phyloP scores from a whole-genome alignment of 306 rosid genomes.

The Carpinus fangiana region DNA sequence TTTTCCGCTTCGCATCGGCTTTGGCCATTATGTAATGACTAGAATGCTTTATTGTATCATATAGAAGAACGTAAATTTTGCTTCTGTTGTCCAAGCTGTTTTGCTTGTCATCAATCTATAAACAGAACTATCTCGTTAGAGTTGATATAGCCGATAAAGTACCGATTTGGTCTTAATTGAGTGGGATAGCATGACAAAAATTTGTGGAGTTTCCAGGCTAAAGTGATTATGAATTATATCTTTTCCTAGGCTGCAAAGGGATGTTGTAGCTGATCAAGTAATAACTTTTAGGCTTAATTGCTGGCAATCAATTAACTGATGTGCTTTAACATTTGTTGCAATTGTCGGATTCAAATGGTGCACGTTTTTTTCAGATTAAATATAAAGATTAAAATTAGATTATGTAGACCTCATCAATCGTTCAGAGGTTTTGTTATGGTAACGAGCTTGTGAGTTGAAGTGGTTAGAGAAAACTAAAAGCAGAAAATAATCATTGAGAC shows the following conservation, averaged over 20 bases:
- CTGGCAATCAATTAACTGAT: too few species aligned
- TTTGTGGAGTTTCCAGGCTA: neutral
- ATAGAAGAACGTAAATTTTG: conserved; percentile 20
- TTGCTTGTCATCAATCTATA: neutral
- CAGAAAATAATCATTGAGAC: neutral
- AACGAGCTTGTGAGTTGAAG: too few species aligned
- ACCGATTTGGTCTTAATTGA: neutral
- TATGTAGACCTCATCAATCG: neutral
- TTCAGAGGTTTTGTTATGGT: neutral
- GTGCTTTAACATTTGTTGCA: neutral
- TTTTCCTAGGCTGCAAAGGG: neutral
- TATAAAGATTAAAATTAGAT: too few species aligned
- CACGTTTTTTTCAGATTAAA: too few species aligned
- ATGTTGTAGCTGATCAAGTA: neutral
- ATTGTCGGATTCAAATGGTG: neutral
- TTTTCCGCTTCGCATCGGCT: neutral
- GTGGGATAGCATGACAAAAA: neutral
- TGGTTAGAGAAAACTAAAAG: neutral
- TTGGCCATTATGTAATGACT: conserved; percentile 15
- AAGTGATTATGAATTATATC: neutral
- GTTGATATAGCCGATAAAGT: neutral
- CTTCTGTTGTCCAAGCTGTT: neutral
- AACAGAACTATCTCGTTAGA: neutral
- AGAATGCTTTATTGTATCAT: conserved; percentile 3
- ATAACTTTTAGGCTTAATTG: too few species aligned